Evolutionary conservation across 345 rosid genomes (phyloP), one percentile per base, ranked within the genome.

Genomic region (Ailanthus altissimus): DNA sequence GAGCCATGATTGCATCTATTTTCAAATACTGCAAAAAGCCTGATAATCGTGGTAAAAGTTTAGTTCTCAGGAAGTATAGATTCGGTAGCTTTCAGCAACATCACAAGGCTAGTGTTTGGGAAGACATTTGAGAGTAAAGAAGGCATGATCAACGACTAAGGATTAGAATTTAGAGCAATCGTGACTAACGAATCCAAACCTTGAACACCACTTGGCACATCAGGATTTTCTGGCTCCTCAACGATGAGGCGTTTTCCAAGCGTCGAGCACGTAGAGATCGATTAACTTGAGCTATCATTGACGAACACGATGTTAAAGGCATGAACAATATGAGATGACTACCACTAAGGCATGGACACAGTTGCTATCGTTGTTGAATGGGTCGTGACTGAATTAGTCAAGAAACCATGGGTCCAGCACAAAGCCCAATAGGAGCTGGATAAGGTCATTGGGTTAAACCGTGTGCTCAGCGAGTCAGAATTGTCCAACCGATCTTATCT

Each of bases 341-440:
- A n/a, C 47, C 47, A 45, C 47, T 0, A 45, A 1, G 86, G 92
- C 20, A 78, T 81, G 68, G 86, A 85, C 75, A 87, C 92, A 28
- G 75, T 81, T 7, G 81, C 84, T 0, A 80, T 85, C 50, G 45
- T 81, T 42, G 80, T 77, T 12, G 91, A 84, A 77, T 88, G 91
- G 91, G 86, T 86, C 4, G 84, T 85, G 84, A 85, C 88, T 3
- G 86, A 84, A 74, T 58, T 88, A 67, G 81, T 88, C 47, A 81
- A 51, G 69, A 79, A 79, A 67, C 85, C 83, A 11, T 23, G 67
- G n/a, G 78, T 60, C 11, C 83, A 83, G 46, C 75, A 36, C 2
- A 82, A 82, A 77, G 82, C 80, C 20, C 85, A 76, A 46, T 63
- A 76, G 36, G 83, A 82, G n/a, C 49, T 82, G 16, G 80, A 76